These are phyloP conservation scores for Rachicladosporium sp. DNA, from an alignment of 2,329 filamentous ascomycete genomes.

Conservation along the genomic window DNA sequence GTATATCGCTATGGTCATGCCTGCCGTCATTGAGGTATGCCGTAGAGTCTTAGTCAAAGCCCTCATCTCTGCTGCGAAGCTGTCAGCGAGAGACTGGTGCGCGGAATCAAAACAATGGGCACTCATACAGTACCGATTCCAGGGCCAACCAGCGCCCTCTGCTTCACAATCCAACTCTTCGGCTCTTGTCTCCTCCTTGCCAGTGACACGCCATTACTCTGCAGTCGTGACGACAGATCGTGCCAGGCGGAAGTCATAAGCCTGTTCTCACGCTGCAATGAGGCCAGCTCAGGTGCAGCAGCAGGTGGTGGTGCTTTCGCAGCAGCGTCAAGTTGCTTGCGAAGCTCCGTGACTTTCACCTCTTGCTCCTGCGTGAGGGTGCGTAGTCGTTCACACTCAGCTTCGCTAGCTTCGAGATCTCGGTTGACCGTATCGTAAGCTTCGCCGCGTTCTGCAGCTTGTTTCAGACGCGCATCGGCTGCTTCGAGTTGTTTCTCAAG, in stretches of 20 bases:
- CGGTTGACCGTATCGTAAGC: constrained; percentile 17
- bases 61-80: not conserved
- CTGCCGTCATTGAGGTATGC: too few species aligned
- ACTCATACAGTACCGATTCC: constrained; percentile 7
- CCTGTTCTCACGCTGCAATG: constrained; percentile 63
- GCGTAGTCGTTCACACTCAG: constrained; percentile 10
- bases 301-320: constrained; percentile 10
- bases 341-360: constrained; percentile 16
- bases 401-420: constrained; percentile 5
- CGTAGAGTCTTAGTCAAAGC: too few species aligned
- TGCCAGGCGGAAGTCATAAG: constrained; percentile 80
- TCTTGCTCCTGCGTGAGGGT: constrained; percentile 17
- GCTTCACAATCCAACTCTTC: constrained; percentile 74
- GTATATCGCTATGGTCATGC: too few species aligned
- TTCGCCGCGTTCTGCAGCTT: constrained; percentile 19
- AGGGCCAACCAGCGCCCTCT: constrained; percentile 42
- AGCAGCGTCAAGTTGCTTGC: constrained; percentile 18
- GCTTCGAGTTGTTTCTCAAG: constrained; percentile 22
- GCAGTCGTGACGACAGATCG: constrained; percentile 63
- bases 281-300: constrained; percentile 41
- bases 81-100: not conserved
- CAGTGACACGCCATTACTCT: constrained; percentile 71
- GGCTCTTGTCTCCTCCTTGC: constrained; percentile 63
- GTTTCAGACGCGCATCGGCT: constrained; percentile 20
- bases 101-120: not conserved